Evolutionary conservation across 164 flowering plant species (phyloP), one percentile per base, ranked within the genome.

Genomic region (Brasenia schreberi): DNA sequence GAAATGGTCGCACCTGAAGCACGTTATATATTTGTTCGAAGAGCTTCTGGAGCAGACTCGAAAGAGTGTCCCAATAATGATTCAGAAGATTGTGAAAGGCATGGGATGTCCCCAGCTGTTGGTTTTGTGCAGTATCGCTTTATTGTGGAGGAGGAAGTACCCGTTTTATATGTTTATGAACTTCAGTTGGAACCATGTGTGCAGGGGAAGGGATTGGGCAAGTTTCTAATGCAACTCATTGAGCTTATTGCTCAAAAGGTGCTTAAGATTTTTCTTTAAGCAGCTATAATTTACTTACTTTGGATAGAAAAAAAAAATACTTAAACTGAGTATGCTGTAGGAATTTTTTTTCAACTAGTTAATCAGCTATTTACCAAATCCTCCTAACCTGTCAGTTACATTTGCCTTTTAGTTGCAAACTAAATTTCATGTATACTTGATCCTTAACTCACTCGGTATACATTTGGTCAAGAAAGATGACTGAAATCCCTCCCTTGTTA

Each of bases 161-260:
- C 99, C 44, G 96, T 92, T 66, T 74, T 86, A 43, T 95, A 92
- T 77, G 85, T 92, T 45, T 95, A 92, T 79, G 99, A 95, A 69
- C 70, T 95, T 49, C 99, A 95, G 76, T 85, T 95, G 59, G 92
- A 88, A 79, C 76, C 82, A 73, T 78, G 39, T 67, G 80, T 85
- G 23, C 97, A 84, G 69, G 85, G 97, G 70, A 92, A 77, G 72
- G 97, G 96, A 52, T 75, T 92, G 11, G 99, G 97, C 62, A 84
- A 80, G 45, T 88, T 84, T 77, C 74, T 95, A 43, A 90, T 95
- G 97, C 87, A 87, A 68, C 69, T 92, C 44, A 74, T 90, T 71
- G 97, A 92, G 85, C 89, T 87, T 64, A 88, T 95, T 75, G 97
- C 97, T 74, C 71, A 66, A 42, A 81, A 95, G 97, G 99, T 94